Base-by-base conservation (phyloP, 257 asterid genomes). In the Knoxia roxburghii region DNA sequence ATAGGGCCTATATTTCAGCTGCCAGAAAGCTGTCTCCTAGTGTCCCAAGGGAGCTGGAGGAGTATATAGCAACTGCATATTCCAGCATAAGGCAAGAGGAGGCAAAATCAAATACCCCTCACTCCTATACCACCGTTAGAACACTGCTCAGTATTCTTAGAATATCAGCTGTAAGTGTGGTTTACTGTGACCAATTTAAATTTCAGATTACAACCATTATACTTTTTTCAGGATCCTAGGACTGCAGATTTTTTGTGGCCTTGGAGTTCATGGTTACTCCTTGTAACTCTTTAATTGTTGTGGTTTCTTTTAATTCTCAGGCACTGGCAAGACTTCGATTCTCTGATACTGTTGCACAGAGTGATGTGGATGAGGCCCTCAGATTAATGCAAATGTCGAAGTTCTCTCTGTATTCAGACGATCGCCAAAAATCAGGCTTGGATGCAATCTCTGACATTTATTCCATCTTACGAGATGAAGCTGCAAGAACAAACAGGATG, bases 321-420 rank as follows among this genome's bases (percentile, higher is more conserved):
- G 95, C 97, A 61, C 87, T 94, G 59, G 96, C 99, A 68, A 88
- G 99, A 73, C 96, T 94, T 64, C 81, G 99, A 74, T 86, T 90
- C 81, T 82, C 95, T 1, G 79, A 82, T 0, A 33, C 59, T 39
- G 93, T 88, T 76, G 88, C 86, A 59, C 99, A 94, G 83, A 94
- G 99, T 80, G 99, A 94, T 68, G 96, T 94, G 61, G 99, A 94
- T 8, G 99, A 94, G 91, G 96, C 97, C 33, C 97, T 94, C 58
- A 84, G 99, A 65, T 80, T 94, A 77, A 90, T 90, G 95, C 99
- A 94, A 78, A 94, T 94, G 99, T 94, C 99, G 0, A 90, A 94
- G 84, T 94, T 90, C 83, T 90, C 99, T 69, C 71, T 94, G 86
- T 90, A 94, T 71, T 90, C 97, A 10, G 99, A 94, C 23, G 99